These are phyloP conservation scores for Collybia nuda DNA, from an alignment of 768 basidiomycete genomes.

Conservation along the genomic window DNA sequence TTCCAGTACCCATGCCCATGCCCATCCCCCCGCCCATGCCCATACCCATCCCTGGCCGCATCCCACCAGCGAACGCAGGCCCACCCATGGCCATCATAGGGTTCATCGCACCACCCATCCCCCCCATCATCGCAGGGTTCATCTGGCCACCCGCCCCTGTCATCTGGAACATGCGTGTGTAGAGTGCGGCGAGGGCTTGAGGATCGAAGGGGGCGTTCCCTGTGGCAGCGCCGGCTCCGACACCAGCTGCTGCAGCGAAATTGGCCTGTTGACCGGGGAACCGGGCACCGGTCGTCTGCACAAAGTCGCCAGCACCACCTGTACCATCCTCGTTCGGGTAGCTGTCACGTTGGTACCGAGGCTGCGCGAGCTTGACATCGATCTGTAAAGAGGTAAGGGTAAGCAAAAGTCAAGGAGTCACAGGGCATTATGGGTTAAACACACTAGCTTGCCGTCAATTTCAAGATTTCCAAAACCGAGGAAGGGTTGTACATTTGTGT, in stretches of 20 bases:
- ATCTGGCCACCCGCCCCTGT: constrained; percentile 52
- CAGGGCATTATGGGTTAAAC: constrained; percentile 22
- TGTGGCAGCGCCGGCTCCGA: constrained; percentile 25
- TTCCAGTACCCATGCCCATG: constrained; percentile 4
- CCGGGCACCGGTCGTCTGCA: constrained; percentile 17
- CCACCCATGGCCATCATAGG: constrained; percentile 40
- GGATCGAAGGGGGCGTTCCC: constrained; percentile 82
- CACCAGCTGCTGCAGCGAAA: constrained; percentile 29
- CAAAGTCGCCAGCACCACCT: constrained; percentile 21
- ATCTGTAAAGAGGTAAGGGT: constrained; percentile 52
- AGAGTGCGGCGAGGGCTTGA: constrained; percentile 87
- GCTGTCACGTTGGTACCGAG: constrained; percentile 76
- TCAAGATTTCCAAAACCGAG: constrained; percentile 87
- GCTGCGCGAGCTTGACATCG: constrained; percentile 96
- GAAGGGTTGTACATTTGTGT: constrained; percentile 86
- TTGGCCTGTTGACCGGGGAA: constrained; percentile 34
- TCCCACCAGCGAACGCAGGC: constrained; percentile 33
- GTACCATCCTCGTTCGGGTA: constrained; percentile 50
- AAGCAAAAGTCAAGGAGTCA: not conserved
- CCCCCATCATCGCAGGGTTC: constrained; percentile 62
- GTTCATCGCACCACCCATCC: constrained; percentile 35
- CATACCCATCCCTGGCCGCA: constrained; percentile 33
- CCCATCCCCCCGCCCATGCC: constrained; percentile 40
- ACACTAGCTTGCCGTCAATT: constrained; percentile 92
- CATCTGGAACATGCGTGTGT: constrained; percentile 94